Evolutionary conservation across 2,329 filamentous ascomycete species (phyloP).

Genomic region (Monilinia laxa): DNA sequence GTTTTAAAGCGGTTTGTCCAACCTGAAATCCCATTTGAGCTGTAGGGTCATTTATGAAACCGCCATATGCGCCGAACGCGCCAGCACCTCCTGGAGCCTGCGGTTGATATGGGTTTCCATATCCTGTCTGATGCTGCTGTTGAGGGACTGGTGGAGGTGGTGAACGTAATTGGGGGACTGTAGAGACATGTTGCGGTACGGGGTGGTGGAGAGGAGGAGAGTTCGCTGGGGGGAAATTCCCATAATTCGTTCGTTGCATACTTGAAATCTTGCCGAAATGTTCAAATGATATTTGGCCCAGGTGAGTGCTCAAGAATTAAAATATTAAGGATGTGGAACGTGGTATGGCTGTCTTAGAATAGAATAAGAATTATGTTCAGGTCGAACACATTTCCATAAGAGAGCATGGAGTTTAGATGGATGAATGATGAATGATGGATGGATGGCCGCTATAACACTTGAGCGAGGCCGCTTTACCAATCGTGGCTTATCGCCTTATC

Average conservation of each 20-base stretch:
- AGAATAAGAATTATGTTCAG: constrained; percentile 9
- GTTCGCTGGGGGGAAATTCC: constrained; percentile 64
- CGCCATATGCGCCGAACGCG: constrained; percentile 72
- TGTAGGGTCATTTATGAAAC: constrained; percentile 94
- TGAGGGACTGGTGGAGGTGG: constrained; percentile 78
- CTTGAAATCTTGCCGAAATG: constrained; percentile 8
- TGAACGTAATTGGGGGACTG: constrained; percentile 93
- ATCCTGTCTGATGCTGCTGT: constrained; percentile 61
- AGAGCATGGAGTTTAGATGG: constrained; percentile 1
- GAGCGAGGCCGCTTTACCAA: constrained; percentile 14
- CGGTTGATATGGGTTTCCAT: constrained; percentile 74
- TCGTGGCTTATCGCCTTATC: constrained; percentile 22
- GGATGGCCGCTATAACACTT: constrained; percentile 17
- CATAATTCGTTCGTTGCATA: constrained; percentile 87
- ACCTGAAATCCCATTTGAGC: constrained; percentile 94
- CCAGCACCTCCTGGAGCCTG: constrained; percentile 49
- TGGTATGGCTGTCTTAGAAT: constrained; percentile 8
- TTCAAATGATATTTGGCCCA: not conserved
- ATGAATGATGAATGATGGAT: too few species aligned
- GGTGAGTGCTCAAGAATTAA: not conserved
- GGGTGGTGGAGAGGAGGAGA: constrained; percentile 96
- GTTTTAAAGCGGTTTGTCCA: constrained; percentile 85
- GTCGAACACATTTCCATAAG: constrained; percentile 28
- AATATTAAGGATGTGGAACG: constrained; percentile 7
- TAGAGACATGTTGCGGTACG: constrained; percentile 96